Evolutionary conservation across 257 asterid genomes (phyloP).

Genomic region (Vinca minor): DNA sequence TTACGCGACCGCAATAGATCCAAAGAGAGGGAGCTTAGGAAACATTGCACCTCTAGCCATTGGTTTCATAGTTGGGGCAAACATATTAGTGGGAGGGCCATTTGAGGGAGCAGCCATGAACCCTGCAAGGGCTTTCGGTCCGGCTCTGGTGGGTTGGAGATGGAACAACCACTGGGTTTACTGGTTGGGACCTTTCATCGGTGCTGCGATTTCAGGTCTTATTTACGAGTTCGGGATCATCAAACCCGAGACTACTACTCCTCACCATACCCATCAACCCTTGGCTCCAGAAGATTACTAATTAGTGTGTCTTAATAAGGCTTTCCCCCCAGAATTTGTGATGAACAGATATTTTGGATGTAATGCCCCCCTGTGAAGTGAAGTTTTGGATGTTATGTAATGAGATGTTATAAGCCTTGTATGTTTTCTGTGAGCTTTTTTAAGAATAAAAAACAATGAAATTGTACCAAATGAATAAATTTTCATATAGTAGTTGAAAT

Average conservation of each 20-base stretch:
- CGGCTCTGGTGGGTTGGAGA: constrained; percentile 89
- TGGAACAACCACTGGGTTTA: constrained; percentile 89
- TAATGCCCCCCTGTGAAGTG: too few relatives aligned
- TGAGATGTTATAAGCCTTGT: too few relatives aligned
- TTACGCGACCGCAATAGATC: constrained; percentile 80
- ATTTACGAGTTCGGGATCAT: constrained; percentile 70
- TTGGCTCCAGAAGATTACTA: constrained; percentile 89
- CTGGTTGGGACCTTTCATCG: constrained; percentile 90
- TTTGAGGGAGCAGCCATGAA: constrained; percentile 86
- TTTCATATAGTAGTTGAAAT: too few relatives aligned
- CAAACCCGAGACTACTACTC: constrained; percentile 30
- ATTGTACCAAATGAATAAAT: too few relatives aligned
- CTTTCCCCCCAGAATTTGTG: neutral
- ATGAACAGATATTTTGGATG: neutral
- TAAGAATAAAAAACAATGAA: too few relatives aligned
- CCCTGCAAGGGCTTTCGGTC: constrained; percentile 92
- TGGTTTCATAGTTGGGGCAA: constrained; percentile 84
- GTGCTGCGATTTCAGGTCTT: constrained; percentile 68
- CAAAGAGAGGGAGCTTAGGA: constrained; percentile 64
- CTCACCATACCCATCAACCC: constrained; percentile 61
- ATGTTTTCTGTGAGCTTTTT: too few relatives aligned
- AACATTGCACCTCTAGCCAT: constrained; percentile 84
- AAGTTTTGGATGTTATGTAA: too few relatives aligned
- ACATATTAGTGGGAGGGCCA: constrained; percentile 84
- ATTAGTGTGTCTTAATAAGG: too few relatives aligned